Base-by-base conservation (phyloP, 2,329 filamentous ascomycete genomes). In the Biscogniauxia mediterranea region DNA sequence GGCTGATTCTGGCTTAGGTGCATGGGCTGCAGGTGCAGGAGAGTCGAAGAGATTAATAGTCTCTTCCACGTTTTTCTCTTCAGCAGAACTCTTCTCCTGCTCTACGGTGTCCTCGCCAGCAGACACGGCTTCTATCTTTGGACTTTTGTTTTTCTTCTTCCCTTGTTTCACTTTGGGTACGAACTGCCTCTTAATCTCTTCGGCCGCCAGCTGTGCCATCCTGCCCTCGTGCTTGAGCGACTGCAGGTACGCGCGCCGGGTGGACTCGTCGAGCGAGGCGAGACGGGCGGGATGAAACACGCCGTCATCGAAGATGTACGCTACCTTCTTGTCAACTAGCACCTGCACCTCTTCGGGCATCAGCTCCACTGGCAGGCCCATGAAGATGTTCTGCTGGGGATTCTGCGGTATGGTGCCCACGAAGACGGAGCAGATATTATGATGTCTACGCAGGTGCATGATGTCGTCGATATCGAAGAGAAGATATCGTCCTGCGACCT, bases 331-430 rank as follows among this genome's bases (percentile, higher is more conserved):
- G 67, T 92, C 89, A 61, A 96, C 87, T 26, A 99, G 83, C 58
- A 95, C 78, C 65, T 88, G 85, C 3, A 89, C 93, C 79, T 99
- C 95, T 78, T 98, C 95, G 1, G 92, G 89, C 80, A 95, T 91
- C 52, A 99, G 82, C 79, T 97, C 90, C 25, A 98, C 79, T 2
- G 95, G 95, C 55, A 98, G 79, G 53, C 93, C 92, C 61, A 94
- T 85, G 74, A 98, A 98, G 61, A 97, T 85, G 78, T 97, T 98
- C 77, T 99, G 95, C 69, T 96, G 94, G 5, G 93, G 93, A 60
- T 92, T 89, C 77, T 98, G 93, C 1, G 95, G 94, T 28, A 97
- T 87, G 7, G 91, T 93, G 60, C 95, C 95, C 62, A 91, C 88
- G 59, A 97, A 83, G 32, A 95, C 89, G 65, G 93, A 93, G 71